These are phyloP conservation scores for Phytophthora rubi DNA, from an alignment of 352 stramenopile species.

Conservation along the genomic window DNA sequence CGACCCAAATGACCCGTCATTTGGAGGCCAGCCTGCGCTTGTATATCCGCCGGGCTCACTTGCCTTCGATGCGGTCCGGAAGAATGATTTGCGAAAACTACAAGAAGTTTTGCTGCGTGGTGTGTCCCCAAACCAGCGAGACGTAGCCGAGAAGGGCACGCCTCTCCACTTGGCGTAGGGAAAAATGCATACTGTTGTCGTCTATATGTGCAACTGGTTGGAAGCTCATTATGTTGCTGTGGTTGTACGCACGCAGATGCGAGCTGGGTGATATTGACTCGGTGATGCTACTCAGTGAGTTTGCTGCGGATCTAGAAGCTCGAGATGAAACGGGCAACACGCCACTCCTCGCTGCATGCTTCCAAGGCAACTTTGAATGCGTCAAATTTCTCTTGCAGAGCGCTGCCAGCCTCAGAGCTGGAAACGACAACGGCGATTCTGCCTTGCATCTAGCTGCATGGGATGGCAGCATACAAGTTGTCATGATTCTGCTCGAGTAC, in stretches of 20 bases:
- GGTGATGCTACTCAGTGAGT: conserved; percentile 74
- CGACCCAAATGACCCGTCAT: background rate
- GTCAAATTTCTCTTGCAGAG: conserved; percentile 79
- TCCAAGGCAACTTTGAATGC: conserved; percentile 73
- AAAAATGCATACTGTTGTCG: conserved; percentile 3
- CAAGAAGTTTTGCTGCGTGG: conserved; percentile 58
- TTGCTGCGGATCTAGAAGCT: conserved; percentile 65
- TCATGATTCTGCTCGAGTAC: conserved; percentile 75
- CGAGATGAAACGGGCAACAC: conserved; percentile 73
- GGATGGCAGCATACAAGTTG: conserved; percentile 65
- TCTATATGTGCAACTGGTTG: conserved; percentile 14
- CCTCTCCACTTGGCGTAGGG: conserved; percentile 75
- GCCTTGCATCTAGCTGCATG: conserved; percentile 73
- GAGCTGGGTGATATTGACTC: conserved; percentile 71
- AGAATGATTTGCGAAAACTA: conserved; percentile 47
- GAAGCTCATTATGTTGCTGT: conserved; percentile 26
- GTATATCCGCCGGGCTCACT: conserved; percentile 11
- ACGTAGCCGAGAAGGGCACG: conserved; percentile 70
- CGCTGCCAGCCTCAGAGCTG: conserved; percentile 53
- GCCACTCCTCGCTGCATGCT: conserved; percentile 65
- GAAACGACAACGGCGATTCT: conserved; percentile 57
- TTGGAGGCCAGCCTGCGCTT: background rate
- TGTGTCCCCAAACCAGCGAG: conserved; percentile 59
- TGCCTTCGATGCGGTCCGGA: conserved; percentile 64
- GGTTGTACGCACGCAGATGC: conserved; percentile 40